Percentiles rank a stretch among this genome's conserved stretches.
These are phyloP conservation scores for Leishmania major DNA, from an alignment of 208 protist genomes.

Conservation along the genomic window DNA sequence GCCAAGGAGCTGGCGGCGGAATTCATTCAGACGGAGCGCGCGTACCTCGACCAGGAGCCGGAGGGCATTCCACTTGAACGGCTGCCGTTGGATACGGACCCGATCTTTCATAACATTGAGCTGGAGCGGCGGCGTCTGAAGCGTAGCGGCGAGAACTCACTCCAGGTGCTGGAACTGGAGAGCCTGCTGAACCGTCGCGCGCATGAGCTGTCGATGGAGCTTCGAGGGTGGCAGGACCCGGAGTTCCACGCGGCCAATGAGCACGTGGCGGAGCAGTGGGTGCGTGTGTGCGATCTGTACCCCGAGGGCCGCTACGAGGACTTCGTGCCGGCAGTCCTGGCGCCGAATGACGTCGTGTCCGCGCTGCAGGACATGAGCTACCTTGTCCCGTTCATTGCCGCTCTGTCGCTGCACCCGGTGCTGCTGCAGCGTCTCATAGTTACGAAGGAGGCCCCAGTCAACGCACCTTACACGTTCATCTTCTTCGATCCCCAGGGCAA, in stretches of 20 bases:
- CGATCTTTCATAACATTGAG: conserved; percentile 72
- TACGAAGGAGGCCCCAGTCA: conserved; percentile 57
- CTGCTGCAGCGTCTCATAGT: conserved; percentile 75
- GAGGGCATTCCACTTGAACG: conserved; percentile 68
- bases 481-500: conserved; percentile 89
- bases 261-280: conserved; percentile 74
- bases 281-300: conserved; percentile 77
- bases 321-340: conserved; percentile 38
- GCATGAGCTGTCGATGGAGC: conserved; percentile 63
- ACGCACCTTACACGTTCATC: conserved; percentile 77
- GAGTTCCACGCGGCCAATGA: conserved; percentile 80
- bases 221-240: conserved; percentile 80
- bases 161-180: conserved; percentile 49
- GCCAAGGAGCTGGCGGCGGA: conserved; percentile 57
- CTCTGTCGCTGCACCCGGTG: conserved; percentile 60
- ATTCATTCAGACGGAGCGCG: conserved; percentile 64
- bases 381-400: conserved; percentile 79
- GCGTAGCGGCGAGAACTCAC: conserved; percentile 37
- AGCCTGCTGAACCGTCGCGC: conserved; percentile 55
- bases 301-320: conserved; percentile 53
- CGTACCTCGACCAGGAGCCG: conserved; percentile 78
- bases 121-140: conserved; percentile 64
- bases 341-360: conserved; percentile 41
- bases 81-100: conserved; percentile 74
- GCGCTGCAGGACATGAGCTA: conserved; percentile 59